phyloP scores from a whole-genome alignment of 2,329 filamentous ascomycete species.

The Calonectria pseudoturangicola region DNA sequence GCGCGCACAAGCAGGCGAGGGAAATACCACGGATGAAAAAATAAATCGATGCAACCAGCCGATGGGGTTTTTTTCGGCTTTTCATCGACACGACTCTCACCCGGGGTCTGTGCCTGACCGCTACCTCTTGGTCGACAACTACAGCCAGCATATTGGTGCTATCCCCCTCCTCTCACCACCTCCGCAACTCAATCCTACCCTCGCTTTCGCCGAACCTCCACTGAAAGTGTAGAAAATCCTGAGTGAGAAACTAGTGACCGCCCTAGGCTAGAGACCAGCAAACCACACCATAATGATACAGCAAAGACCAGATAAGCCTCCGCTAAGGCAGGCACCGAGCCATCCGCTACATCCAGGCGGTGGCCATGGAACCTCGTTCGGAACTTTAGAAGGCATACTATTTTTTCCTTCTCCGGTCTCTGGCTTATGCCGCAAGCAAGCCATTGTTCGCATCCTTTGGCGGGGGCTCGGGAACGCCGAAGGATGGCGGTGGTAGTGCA shows the following conservation, averaged over 20 bases:
- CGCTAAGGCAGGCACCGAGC: conserved; percentile 51
- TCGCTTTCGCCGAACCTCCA: conserved; percentile 5
- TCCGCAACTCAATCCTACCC: conserved; percentile 28
- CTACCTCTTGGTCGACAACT: conserved; percentile 16
- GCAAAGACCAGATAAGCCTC: conserved; percentile 46
- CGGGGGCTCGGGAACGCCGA: conserved; percentile 49
- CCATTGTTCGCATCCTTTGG: conserved; percentile 32
- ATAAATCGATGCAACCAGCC: conserved; percentile 33
- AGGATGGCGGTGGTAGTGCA: conserved; percentile 45
- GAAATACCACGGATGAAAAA: conserved; percentile 33
- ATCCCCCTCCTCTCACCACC: conserved; percentile 5
- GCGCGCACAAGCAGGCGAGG: conserved; percentile 46
- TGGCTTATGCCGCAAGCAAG: conserved; percentile 26
- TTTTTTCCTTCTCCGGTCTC: conserved; percentile 36
- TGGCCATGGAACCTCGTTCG: conserved; percentile 47
- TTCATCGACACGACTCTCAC: conserved; percentile 23
- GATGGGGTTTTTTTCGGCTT: conserved; percentile 39
- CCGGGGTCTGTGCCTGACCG: conserved; percentile 30
- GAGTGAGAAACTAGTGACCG: conserved; percentile 32
- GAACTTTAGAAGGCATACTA: conserved; percentile 45
- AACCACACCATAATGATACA: conserved; percentile 35
- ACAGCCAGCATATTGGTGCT: conserved; percentile 18
- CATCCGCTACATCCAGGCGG: conserved; percentile 45
- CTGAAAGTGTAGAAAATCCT: conserved; percentile 15
- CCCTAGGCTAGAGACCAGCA: conserved; percentile 23